A percentile compares a stretch with the other conserved stretches of the same genome.
Conservation (phyloP, 768 basidiomycete species). For the Sutorius australiensis region DNA sequence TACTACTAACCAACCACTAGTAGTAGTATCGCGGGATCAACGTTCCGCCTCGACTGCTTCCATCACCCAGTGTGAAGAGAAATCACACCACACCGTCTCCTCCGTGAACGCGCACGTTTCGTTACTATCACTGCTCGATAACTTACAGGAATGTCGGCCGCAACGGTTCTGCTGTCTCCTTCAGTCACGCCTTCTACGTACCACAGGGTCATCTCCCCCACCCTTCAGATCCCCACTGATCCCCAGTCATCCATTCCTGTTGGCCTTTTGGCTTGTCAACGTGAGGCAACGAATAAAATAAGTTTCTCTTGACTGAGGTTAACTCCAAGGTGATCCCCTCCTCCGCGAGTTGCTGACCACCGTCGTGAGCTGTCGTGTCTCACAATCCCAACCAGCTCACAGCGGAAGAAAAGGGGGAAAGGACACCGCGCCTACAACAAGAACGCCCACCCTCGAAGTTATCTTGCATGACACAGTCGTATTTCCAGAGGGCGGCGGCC, state of each 20-base stretch:
- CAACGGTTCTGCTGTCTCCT: constrained; percentile 43
- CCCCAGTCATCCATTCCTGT: constrained; percentile 56
- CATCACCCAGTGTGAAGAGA: background rate
- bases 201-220: constrained; percentile 60
- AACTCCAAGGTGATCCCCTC: constrained; percentile 61
- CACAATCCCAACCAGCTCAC: constrained; percentile 39
- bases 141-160: constrained; percentile 24
- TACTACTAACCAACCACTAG: too few relatives aligned
- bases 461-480: constrained; percentile 73
- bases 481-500: constrained; percentile 82
- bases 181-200: constrained; percentile 52
- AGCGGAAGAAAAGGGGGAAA: constrained; percentile 54
- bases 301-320: constrained; percentile 7
- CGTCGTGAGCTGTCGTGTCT: constrained; percentile 48
- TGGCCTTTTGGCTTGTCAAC: constrained; percentile 76
- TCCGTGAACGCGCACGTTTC: background rate
- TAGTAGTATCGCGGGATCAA: too few relatives aligned
- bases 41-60: too few relatives aligned
- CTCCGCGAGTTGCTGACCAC: constrained; percentile 54
- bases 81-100: background rate
- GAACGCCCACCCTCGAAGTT: constrained; percentile 55
- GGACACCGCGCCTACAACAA: constrained; percentile 42
- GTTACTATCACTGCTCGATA: background rate
- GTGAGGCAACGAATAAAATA: constrained; percentile 35
- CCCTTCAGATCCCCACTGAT: constrained; percentile 52